Base-by-base conservation (phyloP, 2,329 filamentous ascomycete species). In the Botrytis pseudocinerea region DNA sequence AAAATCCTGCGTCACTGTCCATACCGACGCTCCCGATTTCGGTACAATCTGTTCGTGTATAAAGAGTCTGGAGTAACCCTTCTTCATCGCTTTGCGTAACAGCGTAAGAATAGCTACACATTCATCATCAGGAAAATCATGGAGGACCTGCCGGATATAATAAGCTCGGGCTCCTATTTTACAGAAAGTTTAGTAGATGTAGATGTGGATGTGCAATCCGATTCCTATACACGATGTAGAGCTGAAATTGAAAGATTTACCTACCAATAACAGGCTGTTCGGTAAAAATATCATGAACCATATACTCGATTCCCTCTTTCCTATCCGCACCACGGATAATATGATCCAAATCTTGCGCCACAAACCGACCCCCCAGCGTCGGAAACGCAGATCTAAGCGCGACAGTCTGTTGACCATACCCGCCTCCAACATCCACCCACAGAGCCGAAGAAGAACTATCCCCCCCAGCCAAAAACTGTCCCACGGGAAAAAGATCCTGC, bases 271-370 rank as follows among this genome's bases (percentile, higher is more conserved):
- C 73, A 9, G 78, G 79, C 25, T 80, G 77, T 20, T 74, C 74
- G 1, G 75, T 74, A 57, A 78, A 80, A 72, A 79, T 79, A 68
- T 80, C 77, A 73, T 79, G 75, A 32, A 66, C 64, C 74, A 79
- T 78, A 32, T 73, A 76, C 57, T 78, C 77, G 18, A 79, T 61
- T 44, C 46, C 32, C 22, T 64, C 22, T 12, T 38, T 63, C 35
- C 25, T 38, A 6, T 7, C 35, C 4, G 46, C 40, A 44, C 22
- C 28, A 12, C 28, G 14, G 6, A 54, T 77, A 42, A 57, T 28
- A 40, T 68, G 14, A 4, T 4, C 4, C 10, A 57, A 40, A 42
- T 69, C 54, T 7, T 35, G 60, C 6, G 44, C 60, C 1, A 44
- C 22, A 22, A 71, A 71, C 28, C 4, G n/a, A 2, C 60, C 42